Conservation (phyloP, 2,329 filamentous ascomycete species). For the Septoria petroselini region DNA sequence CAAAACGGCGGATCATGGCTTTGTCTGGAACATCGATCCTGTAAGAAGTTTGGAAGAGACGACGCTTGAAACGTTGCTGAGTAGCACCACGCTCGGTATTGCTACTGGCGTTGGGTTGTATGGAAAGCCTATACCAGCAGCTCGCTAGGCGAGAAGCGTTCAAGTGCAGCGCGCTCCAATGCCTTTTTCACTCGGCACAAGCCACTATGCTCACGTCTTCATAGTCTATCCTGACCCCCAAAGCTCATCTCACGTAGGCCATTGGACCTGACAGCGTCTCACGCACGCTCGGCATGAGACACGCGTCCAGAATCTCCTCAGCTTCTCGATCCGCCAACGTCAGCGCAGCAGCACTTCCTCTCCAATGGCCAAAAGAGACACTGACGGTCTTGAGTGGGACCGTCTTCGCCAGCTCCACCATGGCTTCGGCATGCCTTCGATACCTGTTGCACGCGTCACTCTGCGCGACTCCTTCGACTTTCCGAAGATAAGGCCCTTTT, state of each 20-base stretch:
- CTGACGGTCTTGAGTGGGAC: constrained; percentile 3
- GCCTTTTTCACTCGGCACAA: too few relatives aligned
- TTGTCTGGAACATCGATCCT: too few relatives aligned
- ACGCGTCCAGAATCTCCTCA: constrained; percentile 8
- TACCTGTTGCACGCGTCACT: constrained; percentile 7
- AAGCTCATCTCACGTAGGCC: neutral
- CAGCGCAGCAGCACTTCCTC: constrained; percentile 3
- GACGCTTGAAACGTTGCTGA: too few relatives aligned
- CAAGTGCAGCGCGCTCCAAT: too few relatives aligned
- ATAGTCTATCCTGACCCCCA: too few relatives aligned
- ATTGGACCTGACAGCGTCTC: neutral
- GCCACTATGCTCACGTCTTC: too few relatives aligned
- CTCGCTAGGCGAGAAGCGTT: too few relatives aligned
- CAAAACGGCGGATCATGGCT: too few relatives aligned
- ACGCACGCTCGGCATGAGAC: neutral
- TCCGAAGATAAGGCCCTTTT: constrained; percentile 2
- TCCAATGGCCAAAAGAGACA: constrained; percentile 13
- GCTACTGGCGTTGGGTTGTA: too few relatives aligned
- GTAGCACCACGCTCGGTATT: too few relatives aligned
- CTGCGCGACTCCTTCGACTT: neutral
- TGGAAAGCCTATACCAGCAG: too few relatives aligned
- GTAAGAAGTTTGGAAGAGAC: too few relatives aligned
- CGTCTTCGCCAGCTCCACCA: constrained; percentile 7
- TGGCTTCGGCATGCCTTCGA: constrained; percentile 4
- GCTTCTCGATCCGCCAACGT: neutral